Base-by-base conservation (phyloP, 2,329 filamentous ascomycete genomes). In the Paecilomyces dactylethromorphus region DNA sequence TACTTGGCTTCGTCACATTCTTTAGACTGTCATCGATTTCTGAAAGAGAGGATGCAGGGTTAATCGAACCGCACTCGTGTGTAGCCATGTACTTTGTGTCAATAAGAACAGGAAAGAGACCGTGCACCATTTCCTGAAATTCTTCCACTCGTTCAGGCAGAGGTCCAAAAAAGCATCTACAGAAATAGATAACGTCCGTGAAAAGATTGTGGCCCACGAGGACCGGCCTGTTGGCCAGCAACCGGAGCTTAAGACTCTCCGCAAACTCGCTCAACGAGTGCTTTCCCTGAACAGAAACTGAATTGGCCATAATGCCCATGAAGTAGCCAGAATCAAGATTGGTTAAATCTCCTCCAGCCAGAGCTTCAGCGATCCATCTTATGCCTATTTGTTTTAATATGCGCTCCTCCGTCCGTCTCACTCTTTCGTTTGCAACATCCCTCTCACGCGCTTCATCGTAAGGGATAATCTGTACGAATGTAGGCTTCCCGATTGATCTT, bases 71-170 rank as follows among this genome's bases (percentile, higher is more conserved):
- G 60, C 78, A 82, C 51, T 82, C 78, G 64, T 83, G 78, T 0
- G 84, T 86, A 3, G 82, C 83, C 65, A 87, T 76, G 63, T 85
- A 87, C 65, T 87, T 87, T 0, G 85, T 87, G 62, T 87, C 85
- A 18, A 87, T 74, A 15, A 87, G 74, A 3, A 78, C 65, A 0
- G 85, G 85, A 63, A 86, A 87, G 2, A 83, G 65, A 11, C 76
- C 68, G 59, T 85, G 81, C 1, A 85, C 74, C 32, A 72, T 71
- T 4, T 69, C 61, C 59, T 78, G 74, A 64, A 87, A 87, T 26
- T 81, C 81, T 53, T 81, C 78, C 0, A 87, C 72, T 1, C 74
- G 80, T 26, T 82, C 78, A 1, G 85, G 85, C 18, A 87, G 71
- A 6, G 76, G 68, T 1, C 84, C 85, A 56, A 87, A 79, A 68